Evolutionary conservation across 1,139 yeast genomes (phyloP).

Genomic region (Sugiyamaella xylanicola): DNA sequence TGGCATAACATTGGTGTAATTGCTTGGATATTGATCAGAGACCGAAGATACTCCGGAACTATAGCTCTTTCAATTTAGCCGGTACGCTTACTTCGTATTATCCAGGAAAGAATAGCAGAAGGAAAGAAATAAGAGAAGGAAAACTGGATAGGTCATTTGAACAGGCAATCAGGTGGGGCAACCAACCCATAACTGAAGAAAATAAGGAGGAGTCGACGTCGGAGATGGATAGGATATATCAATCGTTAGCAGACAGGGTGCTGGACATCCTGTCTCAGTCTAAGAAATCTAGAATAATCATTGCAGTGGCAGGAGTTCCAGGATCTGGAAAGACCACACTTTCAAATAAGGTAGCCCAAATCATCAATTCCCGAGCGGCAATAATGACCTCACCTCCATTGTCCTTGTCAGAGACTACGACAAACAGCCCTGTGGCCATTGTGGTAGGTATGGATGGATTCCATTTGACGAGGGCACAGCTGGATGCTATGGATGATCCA

Average conservation of each 20-base stretch:
- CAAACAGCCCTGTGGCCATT: constrained; percentile 24
- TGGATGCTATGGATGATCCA: constrained; percentile 56
- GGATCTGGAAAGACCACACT: constrained; percentile 83
- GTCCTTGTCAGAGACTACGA: not conserved
- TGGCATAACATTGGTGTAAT: too few relatives aligned
- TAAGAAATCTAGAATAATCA: constrained; percentile 51
- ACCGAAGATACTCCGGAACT: too few relatives aligned
- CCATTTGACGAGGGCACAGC: constrained; percentile 63
- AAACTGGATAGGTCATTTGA: not conserved
- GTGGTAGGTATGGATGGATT: constrained; percentile 77
- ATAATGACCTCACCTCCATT: constrained; percentile 2
- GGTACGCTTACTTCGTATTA: too few relatives aligned
- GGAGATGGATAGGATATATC: constrained; percentile 40
- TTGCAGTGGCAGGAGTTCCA: constrained; percentile 73
- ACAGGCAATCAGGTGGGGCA: not conserved
- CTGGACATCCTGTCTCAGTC: constrained; percentile 33
- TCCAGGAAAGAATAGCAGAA: too few relatives aligned
- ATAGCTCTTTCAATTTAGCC: too few relatives aligned
- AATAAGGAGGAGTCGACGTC: too few relatives aligned
- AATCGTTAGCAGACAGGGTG: constrained; percentile 40
- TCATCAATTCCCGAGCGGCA: constrained; percentile 40
- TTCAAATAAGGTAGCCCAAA: constrained; percentile 50
- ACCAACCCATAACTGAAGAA: too few relatives aligned
- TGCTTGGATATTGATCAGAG: too few relatives aligned
- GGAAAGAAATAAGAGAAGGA: too few relatives aligned